Percentiles rank a stretch among this genome's conserved stretches.
These are phyloP conservation scores for Kwoniella shivajii DNA, from an alignment of 1,284 basidiomycete genomes.

Conservation along the genomic window DNA sequence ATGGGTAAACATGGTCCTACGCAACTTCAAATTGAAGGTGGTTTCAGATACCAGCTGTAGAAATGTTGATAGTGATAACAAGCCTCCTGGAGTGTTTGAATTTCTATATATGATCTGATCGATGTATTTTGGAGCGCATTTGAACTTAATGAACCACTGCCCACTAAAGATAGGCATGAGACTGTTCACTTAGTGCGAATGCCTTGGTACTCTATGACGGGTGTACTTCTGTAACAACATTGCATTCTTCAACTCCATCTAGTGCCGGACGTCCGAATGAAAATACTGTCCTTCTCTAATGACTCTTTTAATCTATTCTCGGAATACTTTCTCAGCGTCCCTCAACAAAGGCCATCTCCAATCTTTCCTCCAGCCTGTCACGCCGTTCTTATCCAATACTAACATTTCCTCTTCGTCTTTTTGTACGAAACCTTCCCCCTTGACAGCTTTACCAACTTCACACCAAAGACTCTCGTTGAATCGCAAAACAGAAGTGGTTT, in stretches of 20 bases:
- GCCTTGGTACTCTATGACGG: too few species aligned
- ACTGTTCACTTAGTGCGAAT: too few species aligned
- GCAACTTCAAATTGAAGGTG: constrained; percentile 39
- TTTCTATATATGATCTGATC: too few species aligned
- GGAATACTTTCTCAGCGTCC: constrained; percentile 28
- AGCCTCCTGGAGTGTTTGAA: too few species aligned
- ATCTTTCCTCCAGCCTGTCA: constrained; percentile 63
- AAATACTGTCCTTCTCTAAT: too few species aligned
- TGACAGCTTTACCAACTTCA: constrained; percentile 50
- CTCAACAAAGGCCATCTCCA: constrained; percentile 54
- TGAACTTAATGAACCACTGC: too few species aligned
- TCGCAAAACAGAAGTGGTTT: constrained; percentile 57
- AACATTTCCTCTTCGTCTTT: constrained; percentile 55
- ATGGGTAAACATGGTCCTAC: constrained; percentile 41
- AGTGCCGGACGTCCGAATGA: too few species aligned
- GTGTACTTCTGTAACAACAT: too few species aligned
- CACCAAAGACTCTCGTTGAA: constrained; percentile 61
- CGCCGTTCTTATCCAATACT: constrained; percentile 59
- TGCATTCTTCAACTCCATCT: too few species aligned
- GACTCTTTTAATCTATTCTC: too few species aligned
- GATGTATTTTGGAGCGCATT: too few species aligned
- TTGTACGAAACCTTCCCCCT: constrained; percentile 30
- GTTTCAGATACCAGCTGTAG: constrained; percentile 53
- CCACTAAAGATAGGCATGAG: not conserved
- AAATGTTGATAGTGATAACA: too few species aligned